These are phyloP conservation scores for Penicillium arizonense DNA, from an alignment of 495 filamentous ascomycete genomes.

Conservation along the genomic window DNA sequence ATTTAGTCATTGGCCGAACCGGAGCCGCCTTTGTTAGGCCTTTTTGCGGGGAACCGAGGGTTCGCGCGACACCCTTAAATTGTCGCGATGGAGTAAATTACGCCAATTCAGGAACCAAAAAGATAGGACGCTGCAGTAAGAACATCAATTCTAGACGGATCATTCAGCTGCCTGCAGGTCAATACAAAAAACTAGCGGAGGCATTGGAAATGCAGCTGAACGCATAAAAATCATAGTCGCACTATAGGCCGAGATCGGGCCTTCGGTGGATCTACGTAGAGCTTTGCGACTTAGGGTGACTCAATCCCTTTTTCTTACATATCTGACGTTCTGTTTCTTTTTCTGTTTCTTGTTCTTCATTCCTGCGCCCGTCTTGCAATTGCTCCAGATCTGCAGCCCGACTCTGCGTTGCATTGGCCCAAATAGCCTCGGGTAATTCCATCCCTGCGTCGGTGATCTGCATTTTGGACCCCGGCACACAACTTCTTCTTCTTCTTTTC, in stretches of 20 bases:
- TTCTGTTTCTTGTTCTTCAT: background rate
- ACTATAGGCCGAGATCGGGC: constrained; percentile 25
- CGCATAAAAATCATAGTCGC: constrained; percentile 10
- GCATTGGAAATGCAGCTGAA: background rate
- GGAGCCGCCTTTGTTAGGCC: no score
- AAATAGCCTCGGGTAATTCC: constrained; percentile 3
- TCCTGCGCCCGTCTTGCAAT: background rate
- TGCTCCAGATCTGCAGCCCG: background rate
- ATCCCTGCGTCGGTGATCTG: constrained; percentile 20
- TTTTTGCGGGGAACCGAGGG: no score
- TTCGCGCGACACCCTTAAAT: no score
- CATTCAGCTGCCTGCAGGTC: background rate
- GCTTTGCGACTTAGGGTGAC: constrained; percentile 1
- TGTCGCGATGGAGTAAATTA: no score
- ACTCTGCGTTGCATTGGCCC: background rate
- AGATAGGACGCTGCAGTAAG: no score
- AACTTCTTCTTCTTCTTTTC: background rate
- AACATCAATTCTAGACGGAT: no score
- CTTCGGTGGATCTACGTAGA: constrained; percentile 9
- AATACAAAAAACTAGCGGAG: background rate
- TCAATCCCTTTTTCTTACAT: constrained; percentile 4
- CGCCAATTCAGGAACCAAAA: no score
- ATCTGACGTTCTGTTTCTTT: background rate
- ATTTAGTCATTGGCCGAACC: no score
- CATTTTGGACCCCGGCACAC: constrained; percentile 3